Evolutionary conservation across 768 basidiomycete species (phyloP), one percentile per base, ranked within the genome.

Genomic region (Exidia glandulosa): DNA sequence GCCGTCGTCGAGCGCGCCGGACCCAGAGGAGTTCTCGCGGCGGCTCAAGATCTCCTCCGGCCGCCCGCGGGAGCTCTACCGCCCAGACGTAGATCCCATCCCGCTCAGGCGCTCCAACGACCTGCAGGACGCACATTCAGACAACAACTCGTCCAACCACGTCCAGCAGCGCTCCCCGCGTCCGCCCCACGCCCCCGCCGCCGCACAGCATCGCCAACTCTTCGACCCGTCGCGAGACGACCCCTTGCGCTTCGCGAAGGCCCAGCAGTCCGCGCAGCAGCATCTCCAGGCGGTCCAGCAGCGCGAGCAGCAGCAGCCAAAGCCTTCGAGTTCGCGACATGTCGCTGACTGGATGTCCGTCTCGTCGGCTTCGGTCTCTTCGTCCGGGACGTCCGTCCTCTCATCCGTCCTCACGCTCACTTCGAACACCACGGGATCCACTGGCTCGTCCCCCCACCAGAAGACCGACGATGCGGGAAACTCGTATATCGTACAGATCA

Each of bases 171-270:
- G 62, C 70, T 32, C 71, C 71, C 23, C 66, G 70, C 36, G 63
- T 60, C 30, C 56, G 72, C 33, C 64, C 71, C 12, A 59, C 58
- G 61, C 58, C 32, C 71, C 52, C 64, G 69, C 31, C 14, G 68
- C 4, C 70, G 72, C 50, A 36, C 60, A 60, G 32, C 55, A 25
- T 6, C 74, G 77, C 9, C 88, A 87, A 62, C 81, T 96, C 0
- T 94, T 93, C 60, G 93, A 98, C 68, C 90, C 89, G 61, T 80
- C 89, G 37, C 85, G 90, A 66, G 90, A 98, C 70, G 91, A 98
- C 70, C 92, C 96, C 0, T 82, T 93, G 32, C 82, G 87, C 12
- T 98, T 98, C 72, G 76, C 33, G 78, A 83, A 34, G 74, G 81
- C 3, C 80, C 84, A 45, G 79, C 85, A 9, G 68, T 60, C 25